Conservation (phyloP, 2,329 filamentous ascomycete genomes). For the Colletotrichum lupini region DNA sequence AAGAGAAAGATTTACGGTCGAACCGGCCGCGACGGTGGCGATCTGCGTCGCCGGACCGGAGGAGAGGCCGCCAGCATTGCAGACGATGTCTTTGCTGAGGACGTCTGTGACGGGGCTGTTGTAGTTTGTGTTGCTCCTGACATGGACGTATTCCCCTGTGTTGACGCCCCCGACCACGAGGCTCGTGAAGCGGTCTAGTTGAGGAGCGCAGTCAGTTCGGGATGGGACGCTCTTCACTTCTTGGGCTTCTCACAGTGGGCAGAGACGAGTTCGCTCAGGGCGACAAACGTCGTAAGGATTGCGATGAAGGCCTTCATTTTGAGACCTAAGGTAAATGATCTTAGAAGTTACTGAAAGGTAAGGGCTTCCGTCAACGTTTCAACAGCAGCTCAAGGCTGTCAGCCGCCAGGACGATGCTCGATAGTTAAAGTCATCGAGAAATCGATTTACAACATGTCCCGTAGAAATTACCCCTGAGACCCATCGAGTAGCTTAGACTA, state of each 20-base stretch:
- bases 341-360: neutral
- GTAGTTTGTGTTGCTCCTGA: constrained; percentile 33
- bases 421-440: neutral
- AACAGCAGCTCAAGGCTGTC: neutral
- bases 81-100: constrained; percentile 53
- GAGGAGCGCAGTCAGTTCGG: neutral
- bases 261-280: constrained; percentile 1
- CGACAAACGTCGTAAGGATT: constrained; percentile 5
- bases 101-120: constrained; percentile 64
- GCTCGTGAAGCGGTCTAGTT: constrained; percentile 32
- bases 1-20: constrained; percentile 14
- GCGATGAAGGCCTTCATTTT: constrained; percentile 10
- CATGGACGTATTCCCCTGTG: constrained; percentile 33
- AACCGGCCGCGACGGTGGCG: constrained; percentile 30
- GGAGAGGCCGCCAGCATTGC: constrained; percentile 52
- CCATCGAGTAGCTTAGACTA: neutral
- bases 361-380: neutral
- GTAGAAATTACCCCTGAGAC: neutral
- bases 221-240: too few relatives aligned
- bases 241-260: constrained; percentile 22
- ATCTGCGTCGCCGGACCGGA: constrained; percentile 19
- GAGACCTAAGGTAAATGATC: too few relatives aligned
- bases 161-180: constrained; percentile 24
- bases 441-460: neutral
- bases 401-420: neutral